phyloP scores from a whole-genome alignment of 306 rosid genomes.

The Rubus idaeus region DNA sequence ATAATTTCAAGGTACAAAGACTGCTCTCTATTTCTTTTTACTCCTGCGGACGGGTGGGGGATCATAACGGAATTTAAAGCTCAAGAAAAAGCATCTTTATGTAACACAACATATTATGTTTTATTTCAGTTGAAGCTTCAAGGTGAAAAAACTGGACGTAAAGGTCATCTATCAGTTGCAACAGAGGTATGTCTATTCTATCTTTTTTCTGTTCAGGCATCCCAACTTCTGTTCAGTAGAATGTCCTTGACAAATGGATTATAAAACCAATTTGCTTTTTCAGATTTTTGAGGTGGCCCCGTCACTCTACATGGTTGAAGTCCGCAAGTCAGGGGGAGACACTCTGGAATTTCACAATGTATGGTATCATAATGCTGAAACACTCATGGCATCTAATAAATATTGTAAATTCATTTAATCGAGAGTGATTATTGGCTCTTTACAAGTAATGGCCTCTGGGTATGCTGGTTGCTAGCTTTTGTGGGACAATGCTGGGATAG shows the following conservation, averaged over 20 bases:
- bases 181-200: slow-evolving; percentile 64
- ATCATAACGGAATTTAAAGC: too few relatives aligned
- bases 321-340: slow-evolving; percentile 88
- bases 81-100: neutral
- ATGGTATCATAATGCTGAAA: slow-evolving; percentile 35
- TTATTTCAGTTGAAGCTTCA: slow-evolving; percentile 74
- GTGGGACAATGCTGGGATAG: neutral
- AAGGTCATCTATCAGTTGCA: slow-evolving; percentile 85
- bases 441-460: neutral
- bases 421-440: neutral
- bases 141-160: slow-evolving; percentile 88
- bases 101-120: slow-evolving; percentile 12
- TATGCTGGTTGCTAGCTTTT: neutral
- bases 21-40: slow-evolving; percentile 7
- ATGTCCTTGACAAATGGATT: neutral
- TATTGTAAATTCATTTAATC: neutral
- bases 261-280: slow-evolving; percentile 8
- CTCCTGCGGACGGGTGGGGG: neutral
- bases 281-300: slow-evolving; percentile 97
- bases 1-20: slow-evolving; percentile 68
- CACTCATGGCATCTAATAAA: neutral
- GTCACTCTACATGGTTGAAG: slow-evolving; percentile 84
- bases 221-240: neutral
- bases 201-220: neutral
- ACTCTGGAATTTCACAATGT: slow-evolving; percentile 92